phyloP scores from a whole-genome alignment of 768 basidiomycete species.

The Psilocybe azurescens region DNA sequence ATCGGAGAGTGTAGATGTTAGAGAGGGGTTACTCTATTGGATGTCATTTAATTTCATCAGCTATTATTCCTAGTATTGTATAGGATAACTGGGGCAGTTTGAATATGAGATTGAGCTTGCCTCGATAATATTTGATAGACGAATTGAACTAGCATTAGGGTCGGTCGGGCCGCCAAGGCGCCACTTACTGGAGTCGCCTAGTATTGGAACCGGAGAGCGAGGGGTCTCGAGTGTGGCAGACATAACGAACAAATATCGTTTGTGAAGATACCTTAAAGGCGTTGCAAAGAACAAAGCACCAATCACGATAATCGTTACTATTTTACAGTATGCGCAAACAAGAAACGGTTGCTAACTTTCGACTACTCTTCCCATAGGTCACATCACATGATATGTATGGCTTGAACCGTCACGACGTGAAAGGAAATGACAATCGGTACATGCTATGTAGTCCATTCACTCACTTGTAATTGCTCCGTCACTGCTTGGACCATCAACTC shows the following conservation, averaged over 20 bases:
- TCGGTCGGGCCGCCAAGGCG: too few relatives aligned
- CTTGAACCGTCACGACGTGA: conserved; percentile 48
- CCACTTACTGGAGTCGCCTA: too few relatives aligned
- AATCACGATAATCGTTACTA: too few relatives aligned
- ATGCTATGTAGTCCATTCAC: conserved; percentile 11
- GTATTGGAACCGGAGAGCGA: too few relatives aligned
- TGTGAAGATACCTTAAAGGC: not conserved
- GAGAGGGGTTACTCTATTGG: conserved; percentile 25
- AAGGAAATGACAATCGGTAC: conserved; percentile 21
- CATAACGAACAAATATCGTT: too few relatives aligned
- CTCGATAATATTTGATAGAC: too few relatives aligned
- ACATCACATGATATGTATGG: conserved; percentile 24
- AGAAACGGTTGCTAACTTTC: too few relatives aligned
- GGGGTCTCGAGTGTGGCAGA: too few relatives aligned
- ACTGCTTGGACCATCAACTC: conserved; percentile 13
- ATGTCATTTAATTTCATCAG: not conserved
- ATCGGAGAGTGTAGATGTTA: conserved; percentile 40
- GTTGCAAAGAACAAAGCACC: not conserved
- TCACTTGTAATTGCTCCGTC: conserved; percentile 16
- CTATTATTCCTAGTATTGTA: not conserved
- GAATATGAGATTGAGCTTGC: too few relatives aligned
- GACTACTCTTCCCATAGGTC: not conserved
- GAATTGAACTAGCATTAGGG: too few relatives aligned
- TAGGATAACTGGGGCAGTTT: too few relatives aligned
- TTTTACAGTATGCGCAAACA: too few relatives aligned